Evolutionary conservation across 768 basidiomycete species (phyloP), one percentile per base, ranked within the genome.

Genomic region (Xanthoconium stramineum): DNA sequence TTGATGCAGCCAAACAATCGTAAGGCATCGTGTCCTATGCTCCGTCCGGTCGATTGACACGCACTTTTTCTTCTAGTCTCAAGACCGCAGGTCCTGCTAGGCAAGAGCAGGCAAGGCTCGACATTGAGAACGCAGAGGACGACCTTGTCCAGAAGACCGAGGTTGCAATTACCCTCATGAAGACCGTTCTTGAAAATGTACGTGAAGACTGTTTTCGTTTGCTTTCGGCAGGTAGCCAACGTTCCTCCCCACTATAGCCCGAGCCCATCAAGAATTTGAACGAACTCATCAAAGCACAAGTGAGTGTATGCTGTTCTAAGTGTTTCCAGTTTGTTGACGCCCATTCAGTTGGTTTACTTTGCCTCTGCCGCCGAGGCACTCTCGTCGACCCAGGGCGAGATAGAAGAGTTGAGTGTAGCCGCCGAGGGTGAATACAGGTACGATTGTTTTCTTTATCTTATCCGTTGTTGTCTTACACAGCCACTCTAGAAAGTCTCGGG

Each of bases 101-200:
- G 75, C 92, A 95, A 70, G 97, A 98, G 68, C 94, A 97, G 50
- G 91, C 94, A 5, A 79, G 91, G 47, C 84, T 97, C 20, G 92
- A 95, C 62, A 90, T 93, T 11, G 91, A 94, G 81, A 93, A 93
- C 59, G 90, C 91, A 10, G 91, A 94, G 65, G 97, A 99, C 70
- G 93, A 95, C 72, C 83, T 98, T 33, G 97, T 98, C 6, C 94
- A 95, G 70, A 94, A 93, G 79, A 99, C 97, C 24, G 97, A 99
- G 72, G 89, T 95, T 32, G 96, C 95, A 1, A 97, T 97, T 64
- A 91, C 89, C 3, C 81, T 94, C 43, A 96, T 97, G 94, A 96
- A 96, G 79, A 89, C 91, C n/a, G 96, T 98, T 15, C 80, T 99
- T 38, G 96, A 98, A 65, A 98, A 98, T 74, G 95, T 97, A 61